phyloP scores from a whole-genome alignment of 2,329 filamentous ascomycete species.

The Trichoderma citrinoviride region DNA sequence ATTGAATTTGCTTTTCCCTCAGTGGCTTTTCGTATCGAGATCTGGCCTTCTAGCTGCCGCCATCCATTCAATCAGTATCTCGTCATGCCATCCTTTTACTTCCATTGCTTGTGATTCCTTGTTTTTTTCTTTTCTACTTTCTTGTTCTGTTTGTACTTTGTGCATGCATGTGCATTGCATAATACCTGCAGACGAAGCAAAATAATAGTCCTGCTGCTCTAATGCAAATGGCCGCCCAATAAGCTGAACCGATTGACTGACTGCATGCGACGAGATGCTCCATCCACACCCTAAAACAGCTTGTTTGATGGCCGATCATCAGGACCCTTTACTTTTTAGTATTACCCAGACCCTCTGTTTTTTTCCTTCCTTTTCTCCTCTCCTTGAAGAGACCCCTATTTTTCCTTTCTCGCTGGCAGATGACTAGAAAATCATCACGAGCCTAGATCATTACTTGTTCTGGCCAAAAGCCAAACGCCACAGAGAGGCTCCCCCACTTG shows the following conservation, averaged over 20 bases:
- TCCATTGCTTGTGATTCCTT: neutral
- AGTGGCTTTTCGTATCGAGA: no score
- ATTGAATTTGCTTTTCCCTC: no score
- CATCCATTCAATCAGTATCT: neutral
- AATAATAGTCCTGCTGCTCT: no score
- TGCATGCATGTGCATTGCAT: neutral
- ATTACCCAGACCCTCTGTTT: neutral
- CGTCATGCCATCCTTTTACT: neutral
- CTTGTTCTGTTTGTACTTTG: no score
- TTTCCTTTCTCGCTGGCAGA: neutral
- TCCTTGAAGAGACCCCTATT: neutral
- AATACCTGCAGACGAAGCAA: neutral
- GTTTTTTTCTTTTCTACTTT: no score
- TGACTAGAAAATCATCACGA: neutral
- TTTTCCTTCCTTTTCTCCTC: neutral
- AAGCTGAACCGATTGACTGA: neutral
- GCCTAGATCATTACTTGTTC: neutral
- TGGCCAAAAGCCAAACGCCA: conserved; percentile 5
- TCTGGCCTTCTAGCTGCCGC: no score
- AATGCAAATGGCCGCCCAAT: no score
- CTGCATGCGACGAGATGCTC: neutral
- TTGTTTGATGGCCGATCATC: neutral
- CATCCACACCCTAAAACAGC: neutral
- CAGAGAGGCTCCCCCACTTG: neutral
- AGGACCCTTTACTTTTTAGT: neutral